Base-by-base conservation (phyloP, 2,329 filamentous ascomycete species). In the Thelonectria olida region DNA sequence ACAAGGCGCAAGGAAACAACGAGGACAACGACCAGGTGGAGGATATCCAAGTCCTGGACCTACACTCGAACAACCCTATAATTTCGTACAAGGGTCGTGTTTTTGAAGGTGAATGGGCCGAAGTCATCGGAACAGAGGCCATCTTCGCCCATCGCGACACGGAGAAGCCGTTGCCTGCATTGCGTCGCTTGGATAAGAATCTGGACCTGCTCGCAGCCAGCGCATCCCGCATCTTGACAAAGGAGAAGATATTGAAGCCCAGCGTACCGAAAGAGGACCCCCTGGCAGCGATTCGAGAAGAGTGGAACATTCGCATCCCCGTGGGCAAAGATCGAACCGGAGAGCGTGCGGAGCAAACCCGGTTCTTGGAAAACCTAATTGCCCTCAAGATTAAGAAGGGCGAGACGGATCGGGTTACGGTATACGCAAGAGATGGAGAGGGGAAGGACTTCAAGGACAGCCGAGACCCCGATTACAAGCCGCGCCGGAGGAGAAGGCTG, bases 111-210 rank as follows among this genome's bases (percentile, higher is more conserved):
- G 80, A 87, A 45, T 98, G 95, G 95, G 86, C 88, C 10, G 88
- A 92, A 63, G 90, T 93, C 61, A 86, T 97, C 42, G 95, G 95
- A 34, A 97, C 93, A 0, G 92, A 96, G 67, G 80, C 94, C 65
- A 85, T 97, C 41, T 90, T 97, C 70, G 84, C 83, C 1, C 78
- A 77, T 15, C 84, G 82, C 52, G 69, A 77, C 38, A 55, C 80
- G 87, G 57, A 89, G 87, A 69, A 74, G 10, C 74, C 74, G 8
- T 74, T 84, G 2, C 83, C 84, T 4, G 75, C 76, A 8, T 74
- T 85, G 38, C 84, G 82, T n/a, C 78, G 81, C 22, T 82, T 86
- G 23, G 80, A 79, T 28, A 81, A 85, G 20, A 84, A 86, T 22
- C 88, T 92, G 36, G 90, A 94, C 72, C 81, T 96, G 5, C 79